phyloP scores from a whole-genome alignment of 108 stramenopile species.

The Cyclotella cryptica region DNA sequence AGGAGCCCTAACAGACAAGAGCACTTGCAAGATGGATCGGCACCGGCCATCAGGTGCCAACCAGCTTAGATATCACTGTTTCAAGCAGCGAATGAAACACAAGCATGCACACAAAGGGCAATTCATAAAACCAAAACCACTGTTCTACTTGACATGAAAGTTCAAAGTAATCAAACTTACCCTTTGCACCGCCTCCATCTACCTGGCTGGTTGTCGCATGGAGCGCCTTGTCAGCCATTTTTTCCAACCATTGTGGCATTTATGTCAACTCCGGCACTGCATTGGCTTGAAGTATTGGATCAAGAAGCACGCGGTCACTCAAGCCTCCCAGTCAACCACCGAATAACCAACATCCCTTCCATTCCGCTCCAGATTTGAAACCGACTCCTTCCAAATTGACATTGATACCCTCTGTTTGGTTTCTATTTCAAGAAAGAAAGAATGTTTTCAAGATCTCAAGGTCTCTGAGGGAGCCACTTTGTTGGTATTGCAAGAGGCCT shows the following conservation, averaged over 20 bases:
- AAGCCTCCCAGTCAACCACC: too few species aligned
- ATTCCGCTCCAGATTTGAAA: neutral
- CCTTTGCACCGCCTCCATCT: neutral
- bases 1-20: neutral
- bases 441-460: conserved; percentile 15
- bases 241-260: neutral
- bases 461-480: neutral
- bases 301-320: too few species aligned
- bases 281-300: too few species aligned
- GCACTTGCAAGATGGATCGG: neutral
- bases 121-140: conserved; percentile 12
- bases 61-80: conserved; percentile 6
- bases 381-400: conserved; percentile 35
- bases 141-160: conserved; percentile 9
- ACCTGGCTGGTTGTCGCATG: conserved; percentile 32
- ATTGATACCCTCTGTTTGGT: conserved; percentile 26
- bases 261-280: too few species aligned
- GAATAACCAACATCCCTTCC: too few species aligned
- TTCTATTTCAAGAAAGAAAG: conserved; percentile 10
- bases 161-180: conserved; percentile 6
- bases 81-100: conserved; percentile 20
- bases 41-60: neutral
- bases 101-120: neutral
- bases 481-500: neutral
- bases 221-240: conserved; percentile 6